Evolutionary conservation across 768 basidiomycete genomes (phyloP).

Genomic region (Trichaptum fuscoviolaceum): DNA sequence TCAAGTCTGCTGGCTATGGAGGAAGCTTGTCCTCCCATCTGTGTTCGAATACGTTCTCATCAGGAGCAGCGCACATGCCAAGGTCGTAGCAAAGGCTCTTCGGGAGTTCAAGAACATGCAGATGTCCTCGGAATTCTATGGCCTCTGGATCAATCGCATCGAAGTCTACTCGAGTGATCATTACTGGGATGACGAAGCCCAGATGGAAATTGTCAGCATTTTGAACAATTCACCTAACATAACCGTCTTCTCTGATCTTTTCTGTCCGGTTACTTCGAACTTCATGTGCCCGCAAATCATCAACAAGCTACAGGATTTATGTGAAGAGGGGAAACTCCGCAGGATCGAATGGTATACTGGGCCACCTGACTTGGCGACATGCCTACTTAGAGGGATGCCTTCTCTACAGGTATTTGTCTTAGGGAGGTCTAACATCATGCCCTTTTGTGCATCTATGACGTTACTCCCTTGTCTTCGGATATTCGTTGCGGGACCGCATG

Average conservation of each 20-base stretch:
- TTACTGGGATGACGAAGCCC: conserved; percentile 1
- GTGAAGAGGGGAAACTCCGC: background rate
- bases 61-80: background rate
- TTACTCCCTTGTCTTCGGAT: background rate
- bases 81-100: background rate
- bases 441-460: background rate
- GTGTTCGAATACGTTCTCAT: conserved; percentile 3
- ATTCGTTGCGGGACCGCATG: background rate
- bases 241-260: background rate
- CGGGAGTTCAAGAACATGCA: background rate
- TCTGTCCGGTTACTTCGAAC: background rate
- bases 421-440: background rate
- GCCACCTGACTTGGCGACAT: background rate
- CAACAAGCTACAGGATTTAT: background rate
- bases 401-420: background rate
- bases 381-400: background rate
- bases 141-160: background rate
- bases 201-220: background rate
- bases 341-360: conserved; percentile 1
- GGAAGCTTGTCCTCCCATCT: background rate
- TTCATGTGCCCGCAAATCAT: background rate
- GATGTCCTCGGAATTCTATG: background rate
- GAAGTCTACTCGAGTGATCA: background rate
- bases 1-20: background rate
- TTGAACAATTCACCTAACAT: conserved; percentile 1